phyloP scores from a whole-genome alignment of 208 protist genomes.

The Acanthamoeba lenticulata region DNA sequence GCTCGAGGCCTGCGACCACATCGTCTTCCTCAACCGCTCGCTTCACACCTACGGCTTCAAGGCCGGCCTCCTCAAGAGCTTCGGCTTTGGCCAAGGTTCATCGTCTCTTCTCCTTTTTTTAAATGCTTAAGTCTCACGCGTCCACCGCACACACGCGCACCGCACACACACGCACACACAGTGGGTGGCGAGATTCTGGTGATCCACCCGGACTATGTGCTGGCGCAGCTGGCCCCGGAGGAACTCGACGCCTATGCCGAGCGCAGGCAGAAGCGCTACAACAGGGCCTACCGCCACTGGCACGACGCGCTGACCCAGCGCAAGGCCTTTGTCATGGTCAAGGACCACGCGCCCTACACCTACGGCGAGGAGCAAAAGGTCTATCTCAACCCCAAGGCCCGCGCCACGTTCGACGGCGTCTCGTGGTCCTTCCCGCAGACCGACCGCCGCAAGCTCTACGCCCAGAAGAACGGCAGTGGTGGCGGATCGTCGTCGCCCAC shows the following conservation, averaged over 20 bases:
- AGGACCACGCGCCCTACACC: constrained; percentile 80
- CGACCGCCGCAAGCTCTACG: neutral
- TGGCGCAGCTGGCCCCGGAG: constrained; percentile 71
- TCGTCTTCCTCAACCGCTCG: constrained; percentile 80
- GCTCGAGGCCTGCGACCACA: constrained; percentile 76
- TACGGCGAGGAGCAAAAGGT: constrained; percentile 68
- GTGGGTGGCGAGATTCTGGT: constrained; percentile 84
- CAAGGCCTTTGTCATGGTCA: constrained; percentile 75
- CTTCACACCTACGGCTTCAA: constrained; percentile 74
- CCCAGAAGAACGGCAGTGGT: neutral
- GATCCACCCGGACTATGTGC: constrained; percentile 81
- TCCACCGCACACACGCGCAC: too few relatives aligned
- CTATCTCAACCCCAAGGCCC: constrained; percentile 80
- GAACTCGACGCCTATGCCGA: constrained; percentile 12
- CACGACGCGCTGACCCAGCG: constrained; percentile 75
- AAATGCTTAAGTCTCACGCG: too few relatives aligned
- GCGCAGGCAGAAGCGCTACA: constrained; percentile 65
- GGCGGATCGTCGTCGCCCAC: neutral
- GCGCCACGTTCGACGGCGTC: constrained; percentile 70
- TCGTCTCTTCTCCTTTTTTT: too few relatives aligned
- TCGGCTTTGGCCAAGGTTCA: constrained; percentile 88
- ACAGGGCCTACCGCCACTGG: constrained; percentile 69
- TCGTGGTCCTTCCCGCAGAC: constrained; percentile 42
- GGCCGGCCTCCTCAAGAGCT: constrained; percentile 84
- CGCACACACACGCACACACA: too few relatives aligned